Evolutionary conservation across 2,329 filamentous ascomycete species (phyloP).

Genomic region (Cytospora piceae): DNA sequence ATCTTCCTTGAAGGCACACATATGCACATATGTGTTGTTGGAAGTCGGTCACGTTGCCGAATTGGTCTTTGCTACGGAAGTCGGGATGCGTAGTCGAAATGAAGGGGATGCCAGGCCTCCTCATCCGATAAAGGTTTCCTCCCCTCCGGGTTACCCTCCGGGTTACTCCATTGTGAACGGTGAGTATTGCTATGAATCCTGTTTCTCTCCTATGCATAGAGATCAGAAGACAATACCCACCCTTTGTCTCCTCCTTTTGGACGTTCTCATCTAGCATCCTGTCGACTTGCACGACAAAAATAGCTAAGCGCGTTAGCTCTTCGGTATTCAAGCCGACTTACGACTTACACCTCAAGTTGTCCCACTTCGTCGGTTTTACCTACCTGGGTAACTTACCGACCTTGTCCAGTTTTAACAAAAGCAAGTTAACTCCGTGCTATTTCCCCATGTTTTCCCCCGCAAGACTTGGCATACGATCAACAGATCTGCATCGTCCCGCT

Average conservation of each 20-base stretch:
- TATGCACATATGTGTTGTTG: not conserved
- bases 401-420: not conserved
- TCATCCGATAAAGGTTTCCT: no score
- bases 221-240: not conserved
- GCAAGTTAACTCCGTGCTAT: not conserved
- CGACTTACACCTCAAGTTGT: not conserved
- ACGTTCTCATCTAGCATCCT: not conserved
- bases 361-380: not conserved
- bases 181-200: not conserved
- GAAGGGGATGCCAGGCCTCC: no score
- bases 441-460: not conserved
- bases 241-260: no score
- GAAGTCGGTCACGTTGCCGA: conserved; percentile 23
- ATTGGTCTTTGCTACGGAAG: not conserved
- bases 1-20: no score
- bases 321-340: no score
- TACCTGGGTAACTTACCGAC: not conserved
- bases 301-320: no score
- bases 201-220: not conserved
- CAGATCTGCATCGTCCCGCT: not conserved
- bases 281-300: not conserved
- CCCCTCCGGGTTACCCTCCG: no score
- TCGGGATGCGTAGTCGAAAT: not conserved
- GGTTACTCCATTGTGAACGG: no score
- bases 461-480: not conserved